Evolutionary conservation across 345 rosid genomes (phyloP), one percentile per base, ranked within the genome.

Genomic region (Eucalyptus grandis): DNA sequence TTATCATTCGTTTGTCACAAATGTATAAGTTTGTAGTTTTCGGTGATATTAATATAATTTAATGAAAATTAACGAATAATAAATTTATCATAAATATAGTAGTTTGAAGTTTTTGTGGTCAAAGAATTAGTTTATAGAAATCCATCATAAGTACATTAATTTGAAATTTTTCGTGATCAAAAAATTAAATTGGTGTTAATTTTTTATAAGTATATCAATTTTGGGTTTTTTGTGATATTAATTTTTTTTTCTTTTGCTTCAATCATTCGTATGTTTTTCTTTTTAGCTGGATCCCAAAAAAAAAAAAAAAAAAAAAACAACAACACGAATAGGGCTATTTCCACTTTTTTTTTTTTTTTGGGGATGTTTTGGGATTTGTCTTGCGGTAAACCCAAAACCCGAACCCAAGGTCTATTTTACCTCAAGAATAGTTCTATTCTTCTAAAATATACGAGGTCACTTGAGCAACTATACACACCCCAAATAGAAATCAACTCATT

Each of bases 221-320:
- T 6, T 51, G 22, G 0, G 0, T 51, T 16, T 51, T 51, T 51
- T 4, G 0, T 51, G 0, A 51, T 51, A 51, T 51, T 51, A 0
- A 51, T 67, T 0, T 7, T 0, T 7, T 0, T 14, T 62, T 30
- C 31, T 62, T 62, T 27, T 14, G 0, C 31, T 15, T 0, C 8
- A 4, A 67, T 31, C 6, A 69, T 67, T 67, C 9, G 1, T 8
- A 31, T 8, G 12, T 9, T n/a, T 67, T n/a, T 67, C 22, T 1
- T 31, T 67, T 8, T 31, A 7, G 12, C 6, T 17, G 22, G 11
- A 16, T 2, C 21, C 19, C 17, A 11, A 12, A 6, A 44, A 8
- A 44, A 44, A 44, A 0, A 14, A 31, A 15, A 8, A 31, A 69
- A 16, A n/a, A n/a, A n/a, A n/a, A n/a, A n/a, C n/a, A 31, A 16